Conservation (phyloP, 768 basidiomycete genomes). For the Psilocybe azurescens region DNA sequence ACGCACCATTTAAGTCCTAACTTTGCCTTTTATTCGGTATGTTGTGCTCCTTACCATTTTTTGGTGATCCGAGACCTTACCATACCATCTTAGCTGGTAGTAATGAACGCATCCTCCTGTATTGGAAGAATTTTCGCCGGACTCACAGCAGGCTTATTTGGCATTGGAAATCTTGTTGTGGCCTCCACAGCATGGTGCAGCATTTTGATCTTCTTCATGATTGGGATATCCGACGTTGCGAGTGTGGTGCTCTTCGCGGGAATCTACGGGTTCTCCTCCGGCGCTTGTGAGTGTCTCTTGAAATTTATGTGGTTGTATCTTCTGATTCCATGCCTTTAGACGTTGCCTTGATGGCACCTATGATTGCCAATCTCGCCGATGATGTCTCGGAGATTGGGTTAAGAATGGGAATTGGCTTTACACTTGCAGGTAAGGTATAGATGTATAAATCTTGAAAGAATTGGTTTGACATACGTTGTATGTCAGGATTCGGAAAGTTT, state of each 20-base stretch:
- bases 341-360: slow-evolving; percentile 16
- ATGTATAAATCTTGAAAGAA: too few relatives aligned
- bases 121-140: slow-evolving; percentile 11
- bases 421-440: slow-evolving; percentile 7
- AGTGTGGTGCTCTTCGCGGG: slow-evolving; percentile 12
- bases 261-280: slow-evolving; percentile 12
- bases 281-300: slow-evolving; percentile 7
- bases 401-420: slow-evolving; percentile 17
- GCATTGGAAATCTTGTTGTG: slow-evolving; percentile 10
- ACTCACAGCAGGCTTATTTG: neutral
- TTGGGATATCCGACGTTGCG: slow-evolving; percentile 10
- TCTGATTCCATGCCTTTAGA: neutral
- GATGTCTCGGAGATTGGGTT: slow-evolving; percentile 15
- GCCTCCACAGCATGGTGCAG: slow-evolving; percentile 6
- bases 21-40: slow-evolving; percentile 16
- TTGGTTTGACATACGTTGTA: too few relatives aligned
- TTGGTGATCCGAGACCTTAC: too few relatives aligned
- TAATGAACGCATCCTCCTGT: slow-evolving; percentile 10
- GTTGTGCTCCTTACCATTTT: neutral
- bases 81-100: slow-evolving; percentile 1
- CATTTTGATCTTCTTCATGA: slow-evolving; percentile 15
- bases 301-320: neutral
- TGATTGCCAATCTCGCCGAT: slow-evolving; percentile 14
- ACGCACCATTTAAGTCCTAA: slow-evolving; percentile 5
- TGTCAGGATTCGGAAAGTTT: slow-evolving; percentile 12